phyloP scores from a whole-genome alignment of 1,139 yeast species.

The Candida tunisiensis region DNA sequence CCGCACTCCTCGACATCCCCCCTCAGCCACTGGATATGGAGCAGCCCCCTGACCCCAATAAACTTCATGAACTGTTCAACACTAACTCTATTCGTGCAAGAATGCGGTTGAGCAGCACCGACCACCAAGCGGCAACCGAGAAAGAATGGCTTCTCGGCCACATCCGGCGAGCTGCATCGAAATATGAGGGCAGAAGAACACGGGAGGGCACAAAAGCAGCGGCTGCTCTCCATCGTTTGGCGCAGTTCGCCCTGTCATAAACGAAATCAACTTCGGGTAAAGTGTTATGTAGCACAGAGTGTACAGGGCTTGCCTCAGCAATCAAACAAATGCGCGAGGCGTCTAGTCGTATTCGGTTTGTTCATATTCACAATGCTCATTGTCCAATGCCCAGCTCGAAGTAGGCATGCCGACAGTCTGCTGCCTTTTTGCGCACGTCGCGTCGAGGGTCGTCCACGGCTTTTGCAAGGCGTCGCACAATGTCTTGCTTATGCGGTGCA shows the following conservation, averaged over 20 bases:
- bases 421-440: slow-evolving; percentile 54
- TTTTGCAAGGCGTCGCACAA: slow-evolving; percentile 31
- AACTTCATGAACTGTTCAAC: too few relatives aligned
- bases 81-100: too few relatives aligned
- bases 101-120: too few relatives aligned
- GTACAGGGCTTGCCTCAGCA: neutral
- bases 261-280: too few relatives aligned
- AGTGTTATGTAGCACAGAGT: neutral
- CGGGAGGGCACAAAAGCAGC: neutral
- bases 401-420: slow-evolving; percentile 63
- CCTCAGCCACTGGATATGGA: too few relatives aligned
- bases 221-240: too few relatives aligned
- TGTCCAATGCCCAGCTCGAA: slow-evolving; percentile 29
- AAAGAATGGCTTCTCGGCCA: too few relatives aligned
- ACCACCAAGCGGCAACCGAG: too few relatives aligned
- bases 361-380: neutral
- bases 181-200: neutral
- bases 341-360: neutral
- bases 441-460: slow-evolving; percentile 66
- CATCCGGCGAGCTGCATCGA: too few relatives aligned
- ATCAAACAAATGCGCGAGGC: neutral
- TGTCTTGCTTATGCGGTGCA: slow-evolving; percentile 35
- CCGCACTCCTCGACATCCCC: too few relatives aligned
- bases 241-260: too few relatives aligned
- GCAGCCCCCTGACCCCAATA: too few relatives aligned